Evolutionary conservation across 257 asterid species (phyloP), one percentile per base, ranked within the genome.

Genomic region (Sherardia arvensis): DNA sequence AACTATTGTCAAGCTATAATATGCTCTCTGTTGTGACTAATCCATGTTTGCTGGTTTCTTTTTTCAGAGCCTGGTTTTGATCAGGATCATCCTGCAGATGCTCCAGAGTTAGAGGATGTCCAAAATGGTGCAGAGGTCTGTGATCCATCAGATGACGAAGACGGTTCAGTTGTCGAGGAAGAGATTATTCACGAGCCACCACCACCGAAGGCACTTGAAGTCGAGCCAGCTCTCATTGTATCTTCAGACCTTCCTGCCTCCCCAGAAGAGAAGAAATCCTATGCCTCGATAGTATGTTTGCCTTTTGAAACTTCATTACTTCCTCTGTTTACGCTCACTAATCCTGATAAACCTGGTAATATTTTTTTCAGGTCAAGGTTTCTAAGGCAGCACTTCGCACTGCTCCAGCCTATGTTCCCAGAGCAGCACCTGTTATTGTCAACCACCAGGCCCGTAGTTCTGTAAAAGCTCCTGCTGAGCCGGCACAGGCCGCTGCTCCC

Each of bases 271-370:
- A 92, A 91, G 79, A 91, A 82, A 76, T 92, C 97, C 18, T 92
- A 92, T 75, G 98, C 98, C 2, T 92, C 91, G 18, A 92, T 92
- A 64, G 80, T 92, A 53, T 79, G 95, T 74, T 86, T 88, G 14
- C 5, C 29, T 55, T 20, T 40, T 15, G 21, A 43, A 34, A 47
- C 14, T 27, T n/a, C 23, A 4, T 15, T 66, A 33, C 25, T 48
- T 59, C 21, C 21, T 62, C 9, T 47, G n/a, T 34, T 36, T 29
- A 5, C 8, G 20, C 53, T 25, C 48, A 21, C 18, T 36, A 9
- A 23, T 49, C n/a, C 57, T 33, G 6, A 45, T 22, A 22, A 38
- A 38, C 28, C 28, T 53, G 27, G 49, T 11, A 26, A 43, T 17
- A 40, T 6, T 32, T 60, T n/a, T 20, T n/a, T 10, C 47, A 66